Conservation (phyloP, 1,284 basidiomycete species). For the Cryptococcus maquisensis region DNA sequence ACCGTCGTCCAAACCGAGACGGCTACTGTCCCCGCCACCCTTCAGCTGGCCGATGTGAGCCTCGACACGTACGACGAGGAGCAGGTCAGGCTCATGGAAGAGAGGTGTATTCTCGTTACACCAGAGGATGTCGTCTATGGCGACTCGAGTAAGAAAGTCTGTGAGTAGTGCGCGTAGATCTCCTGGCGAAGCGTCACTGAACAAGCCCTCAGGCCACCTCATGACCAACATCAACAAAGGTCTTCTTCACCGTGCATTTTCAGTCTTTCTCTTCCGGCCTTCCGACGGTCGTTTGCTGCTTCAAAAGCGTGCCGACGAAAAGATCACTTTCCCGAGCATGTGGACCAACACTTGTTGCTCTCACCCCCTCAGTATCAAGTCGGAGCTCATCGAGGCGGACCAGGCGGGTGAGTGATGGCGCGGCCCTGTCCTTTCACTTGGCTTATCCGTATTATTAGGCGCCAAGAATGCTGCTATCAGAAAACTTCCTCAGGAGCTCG, state of each 20-base stretch:
- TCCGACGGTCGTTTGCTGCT: slow-evolving; percentile 90
- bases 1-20: slow-evolving; percentile 11
- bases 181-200: not conserved
- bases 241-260: slow-evolving; percentile 95
- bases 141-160: slow-evolving; percentile 94
- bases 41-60: slow-evolving; percentile 16
- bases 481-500: slow-evolving; percentile 95
- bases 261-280: slow-evolving; percentile 93
- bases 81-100: slow-evolving; percentile 82
- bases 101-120: slow-evolving; percentile 92
- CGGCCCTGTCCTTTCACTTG: not conserved
- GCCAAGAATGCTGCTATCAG: slow-evolving; percentile 85
- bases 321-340: slow-evolving; percentile 99
- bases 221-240: slow-evolving; percentile 97
- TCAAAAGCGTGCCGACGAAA: slow-evolving; percentile 91
- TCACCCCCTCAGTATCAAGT: slow-evolving; percentile 71
- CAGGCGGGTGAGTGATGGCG: slow-evolving; percentile 59
- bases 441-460: slow-evolving; percentile 33
- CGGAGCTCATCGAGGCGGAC: slow-evolving; percentile 73
- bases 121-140: slow-evolving; percentile 83
- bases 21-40: slow-evolving; percentile 1
- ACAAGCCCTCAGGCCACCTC: slow-evolving; percentile 67
- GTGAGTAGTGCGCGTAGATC: slow-evolving; percentile 50
- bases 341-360: slow-evolving; percentile 99
- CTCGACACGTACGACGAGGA: slow-evolving; percentile 50